phyloP scores from a whole-genome alignment of 1,284 basidiomycete genomes.

The Moesziomyces parantarcticus region DNA sequence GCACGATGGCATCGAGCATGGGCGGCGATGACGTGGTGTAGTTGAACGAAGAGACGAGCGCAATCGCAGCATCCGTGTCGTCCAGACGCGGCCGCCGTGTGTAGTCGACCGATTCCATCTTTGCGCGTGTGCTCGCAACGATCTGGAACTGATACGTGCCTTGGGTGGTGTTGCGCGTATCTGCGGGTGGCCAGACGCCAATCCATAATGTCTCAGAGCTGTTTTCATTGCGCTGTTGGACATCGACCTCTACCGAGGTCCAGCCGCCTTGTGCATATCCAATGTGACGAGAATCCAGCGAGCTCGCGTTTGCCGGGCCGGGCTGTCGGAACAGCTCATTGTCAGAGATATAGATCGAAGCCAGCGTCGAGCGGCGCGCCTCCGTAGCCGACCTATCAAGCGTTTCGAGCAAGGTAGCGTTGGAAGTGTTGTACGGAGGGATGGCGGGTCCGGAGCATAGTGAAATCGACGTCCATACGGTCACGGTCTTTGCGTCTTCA shows the following conservation, averaged over 20 bases:
- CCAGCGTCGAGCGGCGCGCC: conserved; percentile 49
- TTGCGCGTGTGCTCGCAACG: conserved; percentile 37
- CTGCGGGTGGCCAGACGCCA: conserved; percentile 57
- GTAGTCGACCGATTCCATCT: conserved; percentile 49
- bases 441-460: conserved; percentile 61
- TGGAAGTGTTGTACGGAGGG: conserved; percentile 59
- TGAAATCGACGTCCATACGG: conserved; percentile 55
- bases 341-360: conserved; percentile 55
- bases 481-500: conserved; percentile 12
- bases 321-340: conserved; percentile 30
- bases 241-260: conserved; percentile 36
- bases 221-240: conserved; percentile 28
- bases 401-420: conserved; percentile 41
- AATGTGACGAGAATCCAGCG: conserved; percentile 20
- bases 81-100: conserved; percentile 51
- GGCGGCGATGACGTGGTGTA: conserved; percentile 52
- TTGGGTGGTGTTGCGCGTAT: conserved; percentile 36
- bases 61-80: conserved; percentile 64
- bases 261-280: conserved; percentile 59
- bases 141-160: conserved; percentile 52
- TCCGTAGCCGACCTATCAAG: conserved; percentile 42
- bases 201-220: conserved; percentile 56
- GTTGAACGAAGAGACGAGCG: conserved; percentile 65
- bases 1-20: conserved; percentile 56
- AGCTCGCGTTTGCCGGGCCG: conserved; percentile 48